These are phyloP conservation scores for Alternaria alternata DNA, from an alignment of 2,329 filamentous ascomycete species.

Conservation along the genomic window DNA sequence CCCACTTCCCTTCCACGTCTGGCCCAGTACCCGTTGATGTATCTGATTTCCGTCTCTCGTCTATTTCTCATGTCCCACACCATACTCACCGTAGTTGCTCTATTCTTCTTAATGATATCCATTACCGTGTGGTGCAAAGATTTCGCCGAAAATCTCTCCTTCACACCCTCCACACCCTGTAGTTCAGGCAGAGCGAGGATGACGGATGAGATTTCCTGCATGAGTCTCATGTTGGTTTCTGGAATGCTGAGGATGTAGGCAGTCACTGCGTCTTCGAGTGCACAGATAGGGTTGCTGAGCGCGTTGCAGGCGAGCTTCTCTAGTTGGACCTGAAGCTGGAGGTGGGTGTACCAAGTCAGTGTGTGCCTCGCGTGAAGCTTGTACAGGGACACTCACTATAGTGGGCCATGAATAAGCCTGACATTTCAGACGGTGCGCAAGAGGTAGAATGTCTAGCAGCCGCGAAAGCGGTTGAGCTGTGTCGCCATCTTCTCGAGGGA, in stretches of 20 bases:
- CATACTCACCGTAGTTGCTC: slow-evolving; percentile 5
- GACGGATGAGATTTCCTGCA: slow-evolving; percentile 13
- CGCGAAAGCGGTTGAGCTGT: neutral
- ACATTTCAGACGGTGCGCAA: neutral
- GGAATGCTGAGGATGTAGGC: slow-evolving; percentile 13
- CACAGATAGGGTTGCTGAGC: slow-evolving; percentile 15
- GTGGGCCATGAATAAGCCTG: slow-evolving; percentile 1
- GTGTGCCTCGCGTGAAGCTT: neutral
- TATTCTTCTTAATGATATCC: slow-evolving; percentile 4
- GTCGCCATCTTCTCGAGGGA: slow-evolving; percentile 5
- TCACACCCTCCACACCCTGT: neutral
- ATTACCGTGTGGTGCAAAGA: slow-evolving; percentile 3
- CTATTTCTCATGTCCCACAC: slow-evolving; percentile 13
- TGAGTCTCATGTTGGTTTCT: slow-evolving; percentile 5
- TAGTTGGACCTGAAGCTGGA: neutral
- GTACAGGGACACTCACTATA: neutral
- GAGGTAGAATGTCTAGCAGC: slow-evolving; percentile 5
- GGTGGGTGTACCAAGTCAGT: neutral
- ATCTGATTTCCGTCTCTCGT: slow-evolving; percentile 7
- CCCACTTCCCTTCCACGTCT: slow-evolving; percentile 5
- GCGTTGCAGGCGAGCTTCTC: slow-evolving; percentile 7
- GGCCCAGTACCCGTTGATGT: slow-evolving; percentile 17
- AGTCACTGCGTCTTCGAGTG: slow-evolving; percentile 9
- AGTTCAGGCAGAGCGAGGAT: slow-evolving; percentile 11
- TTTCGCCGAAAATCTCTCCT: slow-evolving; percentile 8